Evolutionary conservation across 805 yeast species (phyloP), one percentile per base, ranked within the genome.

Genomic region (Hanseniaspora pseudoguilliermondii): DNA sequence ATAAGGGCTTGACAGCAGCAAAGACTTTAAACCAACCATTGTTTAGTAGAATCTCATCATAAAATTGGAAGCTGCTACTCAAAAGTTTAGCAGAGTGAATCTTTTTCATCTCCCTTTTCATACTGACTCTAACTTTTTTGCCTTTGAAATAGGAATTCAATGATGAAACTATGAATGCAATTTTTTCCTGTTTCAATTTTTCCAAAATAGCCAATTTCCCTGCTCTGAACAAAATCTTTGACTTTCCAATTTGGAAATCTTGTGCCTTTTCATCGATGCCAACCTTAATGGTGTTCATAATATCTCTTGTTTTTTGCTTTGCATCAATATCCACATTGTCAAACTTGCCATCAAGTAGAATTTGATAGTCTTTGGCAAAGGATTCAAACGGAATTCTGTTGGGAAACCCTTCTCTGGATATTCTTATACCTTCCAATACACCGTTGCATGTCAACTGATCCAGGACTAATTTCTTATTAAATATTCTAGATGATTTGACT

Each of bases 401-500:
- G 5, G 99, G 99, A 68, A 84, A 93, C 2, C 99, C 99, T 9
- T 96, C 88, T 60, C 99, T 78, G 0, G 97, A 96, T 58, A 93
- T 93, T 68, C 98, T 78, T 34, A 93, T 93, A 59, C 99, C 99
- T 73, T 93, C 99, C 52, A 93, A 71, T 16, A 93, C 99, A 77
- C 99, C 99, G 65, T 93, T 93, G 65, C 97, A 93, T 60, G 96
- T 76, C 59, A 93, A 74, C 70, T 93, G 99, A 53, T 86, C 91
- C 47, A 93, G 72, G 8, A 93, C 95, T 25, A 93, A 71, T 34
- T 70, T 71, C 61, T 84, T 87, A 62, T 87, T 88, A 63, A 93
- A 85, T 40, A 74, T 71, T 44, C 78, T 79, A 0, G 96, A 81
- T 51, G 74, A 74, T 65, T 91, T 90, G 47, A 77, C 73, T 58